These are phyloP conservation scores for Gyromitra esculenta DNA, from an alignment of 2,329 filamentous ascomycete species.

Conservation along the genomic window DNA sequence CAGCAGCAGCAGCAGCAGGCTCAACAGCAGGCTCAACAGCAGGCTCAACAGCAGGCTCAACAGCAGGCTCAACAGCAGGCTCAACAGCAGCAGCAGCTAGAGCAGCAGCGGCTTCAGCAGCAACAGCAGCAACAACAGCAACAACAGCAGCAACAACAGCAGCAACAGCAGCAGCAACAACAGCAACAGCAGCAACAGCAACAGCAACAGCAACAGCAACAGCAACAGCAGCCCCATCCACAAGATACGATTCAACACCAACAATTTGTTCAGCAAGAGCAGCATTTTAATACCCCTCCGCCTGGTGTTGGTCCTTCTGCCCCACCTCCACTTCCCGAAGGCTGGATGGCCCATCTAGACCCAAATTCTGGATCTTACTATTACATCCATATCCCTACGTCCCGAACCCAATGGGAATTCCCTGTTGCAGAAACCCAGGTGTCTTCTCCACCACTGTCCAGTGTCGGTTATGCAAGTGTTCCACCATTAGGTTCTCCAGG, in stretches of 20 bases:
- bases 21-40: conserved; percentile 52
- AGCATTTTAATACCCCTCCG: conserved; percentile 61
- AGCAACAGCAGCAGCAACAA: conserved; percentile 14
- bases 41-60: conserved; percentile 52
- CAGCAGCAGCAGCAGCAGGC: conserved; percentile 30
- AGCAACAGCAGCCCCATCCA: conserved; percentile 49
- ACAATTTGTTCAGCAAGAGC: conserved; percentile 57
- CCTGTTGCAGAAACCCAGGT: conserved; percentile 71
- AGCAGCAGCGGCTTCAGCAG: no score
- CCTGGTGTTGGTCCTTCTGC: conserved; percentile 75
- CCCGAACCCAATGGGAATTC: conserved; percentile 98
- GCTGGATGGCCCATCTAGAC: conserved; percentile 97
- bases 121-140: conserved; percentile 26
- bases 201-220: conserved; percentile 54
- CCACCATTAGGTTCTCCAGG: conserved; percentile 50
- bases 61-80: conserved; percentile 42
- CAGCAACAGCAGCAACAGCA: conserved; percentile 40
- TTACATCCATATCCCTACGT: conserved; percentile 94
- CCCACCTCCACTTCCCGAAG: conserved; percentile 92
- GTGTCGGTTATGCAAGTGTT: conserved; percentile 28
- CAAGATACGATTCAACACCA: conserved; percentile 60
- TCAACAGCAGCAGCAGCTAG: conserved; percentile 58
- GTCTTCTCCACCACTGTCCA: conserved; percentile 69
- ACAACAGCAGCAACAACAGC: conserved; percentile 47
- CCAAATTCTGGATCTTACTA: conserved; percentile 97